These are phyloP conservation scores for Arthrobotrys iridis DNA, from an alignment of 2,329 filamentous ascomycete genomes.

Conservation along the genomic window DNA sequence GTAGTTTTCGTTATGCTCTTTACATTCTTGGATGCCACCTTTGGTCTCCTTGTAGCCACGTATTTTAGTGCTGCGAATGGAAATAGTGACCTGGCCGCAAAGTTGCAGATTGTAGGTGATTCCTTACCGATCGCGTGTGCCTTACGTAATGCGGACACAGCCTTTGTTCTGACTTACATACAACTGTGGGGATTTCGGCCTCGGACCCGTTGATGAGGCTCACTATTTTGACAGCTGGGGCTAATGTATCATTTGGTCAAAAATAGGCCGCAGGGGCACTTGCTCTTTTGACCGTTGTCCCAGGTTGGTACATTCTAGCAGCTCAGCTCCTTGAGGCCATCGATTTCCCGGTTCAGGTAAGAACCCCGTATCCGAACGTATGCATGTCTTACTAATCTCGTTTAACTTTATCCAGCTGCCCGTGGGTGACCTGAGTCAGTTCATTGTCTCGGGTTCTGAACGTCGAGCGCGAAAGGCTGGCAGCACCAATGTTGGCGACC, in stretches of 20 bases:
- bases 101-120: slow-evolving; percentile 28
- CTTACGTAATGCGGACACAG: not conserved
- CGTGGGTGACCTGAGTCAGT: slow-evolving; percentile 44
- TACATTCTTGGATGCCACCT: slow-evolving; percentile 69
- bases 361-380: slow-evolving; percentile 5
- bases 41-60: slow-evolving; percentile 69
- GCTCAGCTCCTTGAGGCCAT: slow-evolving; percentile 46
- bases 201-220: not conserved
- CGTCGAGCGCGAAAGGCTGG: slow-evolving; percentile 18
- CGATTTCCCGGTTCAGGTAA: slow-evolving; percentile 50
- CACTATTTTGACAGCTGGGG: not conserved
- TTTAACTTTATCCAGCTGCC: slow-evolving; percentile 44
- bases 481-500: slow-evolving; percentile 30
- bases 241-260: not conserved
- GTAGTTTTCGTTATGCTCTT: slow-evolving; percentile 77
- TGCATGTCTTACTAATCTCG: slow-evolving; percentile 33
- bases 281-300: slow-evolving; percentile 24
- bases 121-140: not conserved
- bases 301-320: slow-evolving; percentile 50
- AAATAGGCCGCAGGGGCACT: slow-evolving; percentile 36
- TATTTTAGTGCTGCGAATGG: slow-evolving; percentile 63
- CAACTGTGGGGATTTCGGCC: not conserved
- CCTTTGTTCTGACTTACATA: too few relatives aligned
- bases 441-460: slow-evolving; percentile 38
- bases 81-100: slow-evolving; percentile 4